Evolutionary conservation across 83 land plant species (phyloP).

Genomic region (Isoetes engelmannii): DNA sequence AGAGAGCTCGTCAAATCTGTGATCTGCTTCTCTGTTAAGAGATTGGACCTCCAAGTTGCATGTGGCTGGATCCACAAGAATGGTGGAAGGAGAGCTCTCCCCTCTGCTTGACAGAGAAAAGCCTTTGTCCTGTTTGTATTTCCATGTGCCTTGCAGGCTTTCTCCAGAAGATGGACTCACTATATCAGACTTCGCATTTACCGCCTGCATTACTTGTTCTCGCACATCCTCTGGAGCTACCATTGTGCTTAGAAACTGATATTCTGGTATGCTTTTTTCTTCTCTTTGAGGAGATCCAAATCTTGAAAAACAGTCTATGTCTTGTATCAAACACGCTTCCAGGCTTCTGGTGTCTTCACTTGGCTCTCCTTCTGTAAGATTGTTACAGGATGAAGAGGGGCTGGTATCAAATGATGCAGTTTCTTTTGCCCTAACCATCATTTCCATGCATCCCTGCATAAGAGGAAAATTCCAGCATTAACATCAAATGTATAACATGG

Average conservation of each 20-base stretch:
- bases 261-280: not conserved
- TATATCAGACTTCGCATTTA: too few relatives aligned
- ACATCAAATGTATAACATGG: not conserved
- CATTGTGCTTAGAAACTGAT: constrained; percentile 5
- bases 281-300: constrained; percentile 8
- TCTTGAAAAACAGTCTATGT: constrained; percentile 3
- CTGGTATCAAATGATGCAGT: constrained; percentile 3
- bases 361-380: not conserved
- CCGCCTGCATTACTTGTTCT: too few relatives aligned
- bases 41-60: too few relatives aligned
- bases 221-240: too few relatives aligned
- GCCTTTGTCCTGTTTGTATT: too few relatives aligned
- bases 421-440: constrained; percentile 9
- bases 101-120: too few relatives aligned
- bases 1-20: too few relatives aligned
- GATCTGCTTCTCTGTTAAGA: too few relatives aligned
- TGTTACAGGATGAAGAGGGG: constrained; percentile 12
- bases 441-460: constrained; percentile 10
- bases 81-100: too few relatives aligned
- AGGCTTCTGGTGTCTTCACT: constrained; percentile 9
- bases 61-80: too few relatives aligned
- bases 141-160: too few relatives aligned
- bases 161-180: too few relatives aligned
- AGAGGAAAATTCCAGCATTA: not conserved
- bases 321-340: not conserved